A percentile compares a stretch with the other conserved stretches of the same genome.
Conservation (phyloP, 2,329 filamentous ascomycete genomes). For the Neophaeococcomyces mojaviensis region DNA sequence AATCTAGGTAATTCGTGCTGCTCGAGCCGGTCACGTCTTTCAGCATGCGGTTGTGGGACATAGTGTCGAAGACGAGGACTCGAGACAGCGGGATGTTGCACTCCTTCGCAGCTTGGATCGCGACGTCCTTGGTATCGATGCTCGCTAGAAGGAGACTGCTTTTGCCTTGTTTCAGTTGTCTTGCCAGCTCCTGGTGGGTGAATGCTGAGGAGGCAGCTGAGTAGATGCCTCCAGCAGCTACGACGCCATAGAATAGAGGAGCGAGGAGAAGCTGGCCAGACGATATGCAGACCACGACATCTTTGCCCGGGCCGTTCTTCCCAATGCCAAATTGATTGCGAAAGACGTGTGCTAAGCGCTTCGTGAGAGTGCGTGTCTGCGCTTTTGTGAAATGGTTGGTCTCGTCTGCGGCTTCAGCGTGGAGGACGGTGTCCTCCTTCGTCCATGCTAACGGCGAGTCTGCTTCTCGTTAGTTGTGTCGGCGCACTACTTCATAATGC, state of each 20-base stretch:
- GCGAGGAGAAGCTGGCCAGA: conserved; percentile 51
- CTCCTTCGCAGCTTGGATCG: conserved; percentile 44
- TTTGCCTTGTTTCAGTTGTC: conserved; percentile 22
- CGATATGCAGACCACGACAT: conserved; percentile 51
- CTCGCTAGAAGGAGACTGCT: conserved; percentile 37
- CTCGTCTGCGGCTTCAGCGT: conserved; percentile 52
- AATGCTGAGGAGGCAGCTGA: conserved; percentile 28
- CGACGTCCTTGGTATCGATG: conserved; percentile 42
- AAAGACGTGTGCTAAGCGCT: conserved; percentile 49
- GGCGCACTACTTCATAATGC: not conserved
- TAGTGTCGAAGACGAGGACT: conserved; percentile 46
- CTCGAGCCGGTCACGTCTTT: conserved; percentile 9
- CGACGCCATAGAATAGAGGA: conserved; percentile 47
- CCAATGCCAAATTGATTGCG: conserved; percentile 50
- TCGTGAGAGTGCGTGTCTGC: conserved; percentile 42
- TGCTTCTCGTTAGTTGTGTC: not conserved
- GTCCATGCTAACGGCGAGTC: conserved; percentile 16
- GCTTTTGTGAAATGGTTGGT: conserved; percentile 47
- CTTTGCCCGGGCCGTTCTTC: conserved; percentile 38
- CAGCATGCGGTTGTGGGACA: conserved; percentile 29
- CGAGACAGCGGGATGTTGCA: conserved; percentile 39
- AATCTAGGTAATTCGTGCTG: conserved; percentile 11
- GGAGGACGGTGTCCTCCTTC: conserved; percentile 45
- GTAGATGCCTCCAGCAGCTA: conserved; percentile 54
- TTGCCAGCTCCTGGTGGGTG: conserved; percentile 20